Conservation (phyloP, 2,329 filamentous ascomycete genomes). For the Tolypocladium nubicola region DNA sequence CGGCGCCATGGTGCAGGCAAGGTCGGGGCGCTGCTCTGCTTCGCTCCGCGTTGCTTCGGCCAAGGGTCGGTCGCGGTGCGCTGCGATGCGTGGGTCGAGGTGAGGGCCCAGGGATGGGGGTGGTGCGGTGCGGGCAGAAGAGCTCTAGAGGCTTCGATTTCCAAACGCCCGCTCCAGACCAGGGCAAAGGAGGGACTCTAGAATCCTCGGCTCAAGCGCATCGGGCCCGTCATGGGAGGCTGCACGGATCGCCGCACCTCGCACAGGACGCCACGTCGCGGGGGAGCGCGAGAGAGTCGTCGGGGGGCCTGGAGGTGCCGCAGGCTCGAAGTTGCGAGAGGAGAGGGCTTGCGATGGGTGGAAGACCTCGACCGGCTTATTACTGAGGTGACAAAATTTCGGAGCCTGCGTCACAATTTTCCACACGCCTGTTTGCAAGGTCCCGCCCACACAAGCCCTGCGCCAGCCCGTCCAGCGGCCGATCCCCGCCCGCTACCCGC, state of each 20-base stretch:
- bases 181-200: conserved; percentile 10
- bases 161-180: conserved; percentile 13
- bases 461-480: not conserved
- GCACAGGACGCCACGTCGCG: conserved; percentile 9
- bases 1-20: conserved; percentile 19
- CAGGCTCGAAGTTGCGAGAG: not conserved
- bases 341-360: not conserved
- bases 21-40: not conserved
- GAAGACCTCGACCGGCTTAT: conserved; percentile 1
- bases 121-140: not conserved
- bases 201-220: conserved; percentile 20
- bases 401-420: conserved; percentile 19
- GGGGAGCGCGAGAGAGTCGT: conserved; percentile 2
- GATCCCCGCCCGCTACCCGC: not conserved
- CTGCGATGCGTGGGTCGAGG: not conserved
- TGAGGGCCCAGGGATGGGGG: not conserved
- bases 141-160: conserved; percentile 10
- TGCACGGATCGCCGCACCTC: conserved; percentile 11
- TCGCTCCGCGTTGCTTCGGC: not conserved
- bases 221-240: conserved; percentile 17
- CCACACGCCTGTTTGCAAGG: not conserved
- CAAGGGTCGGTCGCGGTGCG: not conserved
- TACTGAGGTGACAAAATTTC: conserved; percentile 12
- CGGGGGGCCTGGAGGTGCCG: not conserved
- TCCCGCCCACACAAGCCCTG: not conserved